A percentile compares a stretch with the other conserved stretches of the same genome.
phyloP scores from a whole-genome alignment of 352 stramenopile species.

The Pythium scleroteichum region DNA sequence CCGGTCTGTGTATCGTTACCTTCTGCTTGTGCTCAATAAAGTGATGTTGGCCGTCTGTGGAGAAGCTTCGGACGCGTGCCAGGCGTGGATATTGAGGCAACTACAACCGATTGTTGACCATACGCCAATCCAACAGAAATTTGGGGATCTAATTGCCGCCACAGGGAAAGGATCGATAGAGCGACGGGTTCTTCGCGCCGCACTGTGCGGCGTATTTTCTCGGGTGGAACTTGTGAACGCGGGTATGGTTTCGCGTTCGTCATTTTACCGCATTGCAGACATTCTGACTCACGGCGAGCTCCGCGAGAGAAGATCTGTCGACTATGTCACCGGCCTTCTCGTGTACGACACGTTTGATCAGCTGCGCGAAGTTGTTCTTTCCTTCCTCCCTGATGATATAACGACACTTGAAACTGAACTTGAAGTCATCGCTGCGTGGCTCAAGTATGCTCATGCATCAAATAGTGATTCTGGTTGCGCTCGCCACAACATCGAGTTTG shows the following conservation, averaged over 20 bases:
- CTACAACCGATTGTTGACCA: too few species aligned
- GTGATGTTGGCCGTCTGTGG: too few species aligned
- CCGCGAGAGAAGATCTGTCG: not conserved
- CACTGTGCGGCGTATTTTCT: too few species aligned
- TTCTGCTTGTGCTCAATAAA: too few species aligned
- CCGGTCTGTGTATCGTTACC: too few species aligned
- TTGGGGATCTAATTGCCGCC: too few species aligned
- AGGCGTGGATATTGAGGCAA: too few species aligned
- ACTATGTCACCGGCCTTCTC: not conserved
- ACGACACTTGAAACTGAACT: not conserved
- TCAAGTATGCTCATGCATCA: not conserved
- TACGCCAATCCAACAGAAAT: too few species aligned
- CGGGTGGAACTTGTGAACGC: too few species aligned
- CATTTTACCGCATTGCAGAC: not conserved
- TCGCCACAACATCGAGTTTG: not conserved
- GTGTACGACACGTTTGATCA: not conserved
- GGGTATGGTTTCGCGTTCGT: not conserved
- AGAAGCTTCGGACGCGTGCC: too few species aligned
- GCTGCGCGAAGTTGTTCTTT: not conserved
- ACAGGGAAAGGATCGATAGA: too few species aligned
- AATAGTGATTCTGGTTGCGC: not conserved
- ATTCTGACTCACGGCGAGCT: not conserved
- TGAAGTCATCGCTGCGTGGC: not conserved
- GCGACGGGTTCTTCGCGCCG: too few species aligned
- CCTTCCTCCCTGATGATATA: not conserved